Evolutionary conservation across 805 yeast species (phyloP), one percentile per base, ranked within the genome.

Genomic region (Barnettozyma siamensis): DNA sequence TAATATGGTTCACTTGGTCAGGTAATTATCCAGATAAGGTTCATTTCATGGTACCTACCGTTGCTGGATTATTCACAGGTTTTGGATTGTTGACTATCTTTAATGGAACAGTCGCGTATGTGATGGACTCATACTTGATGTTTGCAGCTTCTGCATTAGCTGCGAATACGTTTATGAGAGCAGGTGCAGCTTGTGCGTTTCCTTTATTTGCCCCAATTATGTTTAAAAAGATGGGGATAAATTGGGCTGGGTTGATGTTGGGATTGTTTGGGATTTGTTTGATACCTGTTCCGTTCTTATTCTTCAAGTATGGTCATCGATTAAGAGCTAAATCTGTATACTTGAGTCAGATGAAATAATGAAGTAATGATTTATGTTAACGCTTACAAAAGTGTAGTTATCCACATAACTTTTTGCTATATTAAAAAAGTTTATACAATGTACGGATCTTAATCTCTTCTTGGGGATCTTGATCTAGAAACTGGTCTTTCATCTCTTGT

Each of bases 1-100:
- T 88, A 46, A 71, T 88, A 54, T 84, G 95, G 95, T 70, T 88
- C 60, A 76, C 85, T 43, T 88, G 96, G 96, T 68, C 91, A 7
- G 96, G 95, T 55, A 73, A 76, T 48, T 88, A 80, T 62, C 80
- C 76, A 35, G 62, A 80, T 23, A 62, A 63, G 37, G 75, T 86
- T 29, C 95, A 82, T 57, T 88, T 91, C 89, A 80, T 79, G 51
- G 84, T 75, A 13, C 93, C 94, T 31, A 73, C 83, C 2, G 60
- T 76, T 24, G 77, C 85, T 20, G 83, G 86, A 46, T 44, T 74
- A 3, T 70, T 80, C 53, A 72, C 76, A 26, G 89, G 89, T 7
- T 76, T 73, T 48, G 94, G 91, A 23, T 64, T 83, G 42, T 65
- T 83, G 47, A 69, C 78, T 31, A 76, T 85, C 42, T 86, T 85